These are phyloP conservation scores for Adiantum capillusveneris DNA, from an alignment of 75 land plant genomes.

Conservation along the genomic window DNA sequence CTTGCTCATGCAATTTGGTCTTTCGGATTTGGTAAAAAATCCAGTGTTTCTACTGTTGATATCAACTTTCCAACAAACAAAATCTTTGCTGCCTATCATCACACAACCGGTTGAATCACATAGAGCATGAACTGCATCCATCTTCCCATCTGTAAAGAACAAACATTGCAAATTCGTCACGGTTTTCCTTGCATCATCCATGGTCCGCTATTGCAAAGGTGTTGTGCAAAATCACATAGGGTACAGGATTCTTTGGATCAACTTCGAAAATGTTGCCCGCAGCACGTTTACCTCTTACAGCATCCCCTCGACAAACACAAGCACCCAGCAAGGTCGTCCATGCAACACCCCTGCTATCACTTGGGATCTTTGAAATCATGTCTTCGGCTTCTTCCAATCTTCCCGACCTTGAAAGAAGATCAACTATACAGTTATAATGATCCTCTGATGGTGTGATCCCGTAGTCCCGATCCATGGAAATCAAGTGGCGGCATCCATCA, in stretches of 20 bases:
- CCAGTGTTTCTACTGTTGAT: too few species aligned
- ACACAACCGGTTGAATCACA: too few species aligned
- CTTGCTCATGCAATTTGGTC: too few species aligned
- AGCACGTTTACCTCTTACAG: background rate
- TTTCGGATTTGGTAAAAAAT: too few species aligned
- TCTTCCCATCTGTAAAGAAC: too few species aligned
- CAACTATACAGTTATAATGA: conserved; percentile 1
- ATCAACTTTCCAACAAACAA: too few species aligned
- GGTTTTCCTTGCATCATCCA: conserved; percentile 5
- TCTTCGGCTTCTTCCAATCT: conserved; percentile 7
- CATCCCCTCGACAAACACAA: background rate
- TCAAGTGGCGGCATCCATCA: conserved; percentile 1
- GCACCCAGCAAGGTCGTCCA: conserved; percentile 11
- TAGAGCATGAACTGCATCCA: too few species aligned
- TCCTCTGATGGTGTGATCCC: background rate
- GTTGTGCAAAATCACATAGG: background rate
- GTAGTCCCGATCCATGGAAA: background rate
- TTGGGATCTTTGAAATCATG: conserved; percentile 1
- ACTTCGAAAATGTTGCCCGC: conserved; percentile 1
- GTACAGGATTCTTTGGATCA: conserved; percentile 3
- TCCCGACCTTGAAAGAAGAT: conserved; percentile 3
- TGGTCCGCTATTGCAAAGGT: background rate
- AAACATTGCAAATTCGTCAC: too few species aligned
- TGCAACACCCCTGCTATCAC: background rate
- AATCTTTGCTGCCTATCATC: too few species aligned